A percentile compares a stretch with the other conserved stretches of the same genome.
Evolutionary conservation across 257 asterid species (phyloP).

Genomic region (Solanum lignicaule): DNA sequence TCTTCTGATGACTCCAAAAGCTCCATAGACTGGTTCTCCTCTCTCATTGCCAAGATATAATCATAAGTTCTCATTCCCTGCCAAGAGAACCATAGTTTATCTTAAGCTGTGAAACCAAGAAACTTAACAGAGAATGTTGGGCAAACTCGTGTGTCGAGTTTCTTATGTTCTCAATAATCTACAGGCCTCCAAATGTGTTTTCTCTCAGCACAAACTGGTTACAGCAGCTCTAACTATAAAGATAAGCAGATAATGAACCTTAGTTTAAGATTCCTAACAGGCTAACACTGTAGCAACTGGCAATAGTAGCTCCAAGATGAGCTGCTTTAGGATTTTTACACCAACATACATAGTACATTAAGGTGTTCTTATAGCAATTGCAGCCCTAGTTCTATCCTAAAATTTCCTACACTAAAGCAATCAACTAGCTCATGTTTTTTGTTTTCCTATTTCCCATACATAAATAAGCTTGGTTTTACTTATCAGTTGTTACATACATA

Average conservation of each 20-base stretch:
- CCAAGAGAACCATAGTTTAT: background rate
- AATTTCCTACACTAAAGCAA: background rate
- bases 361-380: background rate
- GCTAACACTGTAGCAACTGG: background rate
- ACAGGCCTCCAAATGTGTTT: background rate
- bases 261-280: background rate
- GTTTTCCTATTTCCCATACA: background rate
- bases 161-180: background rate
- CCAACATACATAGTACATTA: background rate
- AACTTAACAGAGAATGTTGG: background rate
- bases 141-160: background rate
- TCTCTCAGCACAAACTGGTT: background rate
- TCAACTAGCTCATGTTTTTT: background rate
- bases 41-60: conserved; percentile 89
- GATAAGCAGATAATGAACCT: background rate
- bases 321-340: background rate
- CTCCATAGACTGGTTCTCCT: conserved; percentile 54
- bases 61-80: conserved; percentile 99
- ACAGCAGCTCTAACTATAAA: background rate
- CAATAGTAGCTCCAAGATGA: background rate
- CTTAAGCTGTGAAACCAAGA: background rate
- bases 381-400: background rate
- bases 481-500: background rate
- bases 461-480: background rate
- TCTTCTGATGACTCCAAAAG: conserved; percentile 55